Percentiles rank a stretch among this genome's conserved stretches.
Evolutionary conservation across 257 asterid species (phyloP).

Genomic region (Solanum dulcamara): DNA sequence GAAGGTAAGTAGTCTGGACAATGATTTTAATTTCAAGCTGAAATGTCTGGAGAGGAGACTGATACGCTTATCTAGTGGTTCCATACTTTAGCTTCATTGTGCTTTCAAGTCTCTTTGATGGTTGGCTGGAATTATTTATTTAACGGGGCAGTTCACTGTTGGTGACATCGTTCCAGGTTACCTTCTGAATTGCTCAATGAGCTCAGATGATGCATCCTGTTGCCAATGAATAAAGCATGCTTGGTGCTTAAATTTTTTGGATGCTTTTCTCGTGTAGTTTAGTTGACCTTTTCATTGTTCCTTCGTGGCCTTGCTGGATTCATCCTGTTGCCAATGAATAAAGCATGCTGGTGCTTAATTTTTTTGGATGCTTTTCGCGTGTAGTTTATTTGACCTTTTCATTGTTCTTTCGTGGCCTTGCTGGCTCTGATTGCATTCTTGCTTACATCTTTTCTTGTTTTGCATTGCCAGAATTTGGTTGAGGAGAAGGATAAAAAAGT

Average conservation of each 20-base stretch:
- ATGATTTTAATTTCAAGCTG: neutral
- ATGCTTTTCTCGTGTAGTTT: neutral
- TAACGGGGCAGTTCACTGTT: neutral
- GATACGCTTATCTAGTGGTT: neutral
- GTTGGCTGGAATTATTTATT: neutral
- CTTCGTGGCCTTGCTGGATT: neutral
- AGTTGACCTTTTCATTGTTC: neutral
- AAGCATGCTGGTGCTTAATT: neutral
- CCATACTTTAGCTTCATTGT: neutral
- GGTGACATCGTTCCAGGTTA: neutral
- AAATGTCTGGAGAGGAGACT: neutral
- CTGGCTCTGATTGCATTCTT: neutral
- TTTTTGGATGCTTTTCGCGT: neutral
- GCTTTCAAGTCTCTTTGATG: neutral
- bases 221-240: neutral
- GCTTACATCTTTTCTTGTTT: neutral
- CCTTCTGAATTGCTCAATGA: neutral
- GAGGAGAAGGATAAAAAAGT: constrained; percentile 96
- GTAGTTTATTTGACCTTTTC: neutral
- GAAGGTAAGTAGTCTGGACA: constrained; percentile 40
- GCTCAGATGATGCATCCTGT: neutral
- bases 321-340: neutral
- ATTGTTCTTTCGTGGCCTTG: neutral
- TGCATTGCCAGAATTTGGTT: constrained; percentile 65
- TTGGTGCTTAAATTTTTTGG: neutral